Evolutionary conservation across 78 protist genomes (phyloP).

Genomic region (Dictyostelium brefeldianum): DNA sequence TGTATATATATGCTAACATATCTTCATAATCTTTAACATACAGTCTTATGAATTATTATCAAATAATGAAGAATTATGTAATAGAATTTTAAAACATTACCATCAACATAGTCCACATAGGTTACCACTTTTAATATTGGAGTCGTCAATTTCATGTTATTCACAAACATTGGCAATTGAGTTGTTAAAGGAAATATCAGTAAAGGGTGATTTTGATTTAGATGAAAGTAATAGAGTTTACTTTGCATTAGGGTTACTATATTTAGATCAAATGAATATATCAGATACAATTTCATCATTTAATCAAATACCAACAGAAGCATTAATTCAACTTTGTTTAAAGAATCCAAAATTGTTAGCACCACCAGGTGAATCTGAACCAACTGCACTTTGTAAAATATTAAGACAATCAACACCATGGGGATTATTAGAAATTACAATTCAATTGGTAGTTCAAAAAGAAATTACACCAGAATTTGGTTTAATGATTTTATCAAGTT

Average conservation of each 20-base stretch:
- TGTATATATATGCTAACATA: neutral
- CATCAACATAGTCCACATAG: conserved; percentile 69
- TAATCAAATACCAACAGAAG: conserved; percentile 53
- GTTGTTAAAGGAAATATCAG: conserved; percentile 29
- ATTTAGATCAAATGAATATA: conserved; percentile 60
- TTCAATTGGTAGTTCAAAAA: conserved; percentile 32
- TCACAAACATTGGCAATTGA: conserved; percentile 45
- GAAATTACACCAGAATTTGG: conserved; percentile 73
- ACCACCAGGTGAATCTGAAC: conserved; percentile 40
- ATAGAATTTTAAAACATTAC: conserved; percentile 55
- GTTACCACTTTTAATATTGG: conserved; percentile 42
- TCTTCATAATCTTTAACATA: neutral
- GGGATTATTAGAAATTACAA: conserved; percentile 57
- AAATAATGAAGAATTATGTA: conserved; percentile 54
- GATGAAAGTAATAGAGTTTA: conserved; percentile 54
- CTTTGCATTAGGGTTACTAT: conserved; percentile 71
- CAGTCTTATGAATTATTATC: conserved; percentile 51
- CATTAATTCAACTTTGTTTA: conserved; percentile 34
- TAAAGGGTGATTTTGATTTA: conserved; percentile 63
- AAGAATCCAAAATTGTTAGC: conserved; percentile 72
- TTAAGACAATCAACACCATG: conserved; percentile 70
- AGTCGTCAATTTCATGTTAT: conserved; percentile 53
- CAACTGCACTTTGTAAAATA: conserved; percentile 64
- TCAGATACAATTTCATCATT: conserved; percentile 47
- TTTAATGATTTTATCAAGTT: conserved; percentile 25